Evolutionary conservation across 106 monocot species (phyloP).

Genomic region (Phalaenopsis equestris): DNA sequence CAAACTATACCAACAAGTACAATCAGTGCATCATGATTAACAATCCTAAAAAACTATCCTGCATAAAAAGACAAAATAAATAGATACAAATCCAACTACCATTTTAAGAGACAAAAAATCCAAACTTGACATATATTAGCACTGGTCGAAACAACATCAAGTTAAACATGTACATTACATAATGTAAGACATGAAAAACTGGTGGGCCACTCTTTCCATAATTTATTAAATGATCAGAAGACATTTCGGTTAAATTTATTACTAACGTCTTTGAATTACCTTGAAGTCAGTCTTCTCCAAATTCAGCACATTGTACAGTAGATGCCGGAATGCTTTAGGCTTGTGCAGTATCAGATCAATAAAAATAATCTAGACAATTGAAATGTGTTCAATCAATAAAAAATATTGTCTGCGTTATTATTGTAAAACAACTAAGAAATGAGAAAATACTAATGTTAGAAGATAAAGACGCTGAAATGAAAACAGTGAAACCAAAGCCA

Average conservation of each 20-base stretch:
- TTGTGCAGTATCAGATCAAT: constrained; percentile 97
- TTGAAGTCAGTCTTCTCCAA: constrained; percentile 19
- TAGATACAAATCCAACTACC: no score
- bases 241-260: background rate
- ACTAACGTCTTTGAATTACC: constrained; percentile 19
- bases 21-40: no score
- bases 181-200: background rate
- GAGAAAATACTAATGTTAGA: background rate
- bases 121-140: no score
- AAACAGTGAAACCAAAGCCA: background rate
- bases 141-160: background rate
- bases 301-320: constrained; percentile 65
- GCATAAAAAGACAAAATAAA: background rate
- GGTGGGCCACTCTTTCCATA: background rate
- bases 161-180: background rate
- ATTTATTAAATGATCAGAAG: background rate
- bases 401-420: background rate
- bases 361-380: constrained; percentile 51
- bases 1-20: no score
- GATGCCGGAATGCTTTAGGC: constrained; percentile 79
- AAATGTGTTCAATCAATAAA: background rate
- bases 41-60: background rate
- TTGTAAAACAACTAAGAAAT: background rate
- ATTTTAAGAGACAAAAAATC: no score
- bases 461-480: background rate